These are phyloP conservation scores for Kwoniella shandongensis DNA, from an alignment of 768 basidiomycete species.

Conservation along the genomic window DNA sequence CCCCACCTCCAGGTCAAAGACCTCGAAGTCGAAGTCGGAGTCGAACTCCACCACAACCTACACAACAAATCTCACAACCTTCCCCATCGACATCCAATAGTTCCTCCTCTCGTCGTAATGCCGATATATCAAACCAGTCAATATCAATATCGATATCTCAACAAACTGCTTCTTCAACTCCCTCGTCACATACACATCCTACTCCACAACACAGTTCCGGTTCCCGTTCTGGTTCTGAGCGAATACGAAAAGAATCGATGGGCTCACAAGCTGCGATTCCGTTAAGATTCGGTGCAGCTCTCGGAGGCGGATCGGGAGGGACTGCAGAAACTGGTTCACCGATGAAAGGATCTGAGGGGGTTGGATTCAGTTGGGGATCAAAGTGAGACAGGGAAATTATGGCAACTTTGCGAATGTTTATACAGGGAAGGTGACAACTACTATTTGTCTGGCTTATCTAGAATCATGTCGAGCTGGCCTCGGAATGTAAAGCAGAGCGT, in stretches of 20 bases:
- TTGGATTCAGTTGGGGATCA: slow-evolving; percentile 20
- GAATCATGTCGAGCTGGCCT: too few relatives aligned
- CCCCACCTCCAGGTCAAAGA: slow-evolving; percentile 11
- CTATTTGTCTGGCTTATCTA: too few relatives aligned
- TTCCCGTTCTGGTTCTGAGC: too few relatives aligned
- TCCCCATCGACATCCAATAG: not conserved
- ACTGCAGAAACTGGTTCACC: not conserved
- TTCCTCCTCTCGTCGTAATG: too few relatives aligned
- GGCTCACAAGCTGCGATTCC: not conserved
- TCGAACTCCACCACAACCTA: slow-evolving; percentile 2
- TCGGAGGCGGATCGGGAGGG: not conserved
- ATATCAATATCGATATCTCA: too few relatives aligned
- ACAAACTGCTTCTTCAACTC: too few relatives aligned
- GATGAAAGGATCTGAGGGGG: slow-evolving; percentile 1
- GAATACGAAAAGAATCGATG: too few relatives aligned
- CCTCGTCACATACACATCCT: too few relatives aligned
- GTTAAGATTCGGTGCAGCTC: slow-evolving; percentile 11
- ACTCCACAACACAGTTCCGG: too few relatives aligned
- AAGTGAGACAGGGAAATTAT: not conserved
- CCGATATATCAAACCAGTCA: too few relatives aligned
- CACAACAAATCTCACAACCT: not conserved
- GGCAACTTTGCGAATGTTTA: not conserved
- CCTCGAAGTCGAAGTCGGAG: not conserved
- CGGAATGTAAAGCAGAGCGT: too few relatives aligned
- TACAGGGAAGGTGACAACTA: too few relatives aligned